Evolutionary conservation across 2,329 filamentous ascomycete species (phyloP), one percentile per base, ranked within the genome.

Genomic region (Fusarium xyrophilum): DNA sequence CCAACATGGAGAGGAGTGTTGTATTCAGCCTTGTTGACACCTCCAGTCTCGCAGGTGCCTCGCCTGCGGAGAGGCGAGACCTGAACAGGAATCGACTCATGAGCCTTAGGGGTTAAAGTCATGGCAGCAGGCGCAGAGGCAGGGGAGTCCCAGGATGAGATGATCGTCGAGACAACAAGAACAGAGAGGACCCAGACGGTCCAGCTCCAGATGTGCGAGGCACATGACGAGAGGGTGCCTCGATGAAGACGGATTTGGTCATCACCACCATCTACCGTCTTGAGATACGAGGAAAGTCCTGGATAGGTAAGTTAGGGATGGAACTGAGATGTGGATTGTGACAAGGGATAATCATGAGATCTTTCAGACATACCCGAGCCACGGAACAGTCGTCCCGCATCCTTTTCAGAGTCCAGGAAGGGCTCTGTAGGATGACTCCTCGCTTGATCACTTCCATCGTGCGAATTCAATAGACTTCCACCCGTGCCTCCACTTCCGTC

Each of bases 1-100:
- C 84, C 83, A 53, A 87, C 85, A 75, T 89, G 87, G 21, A 88
- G 79, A 14, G 85, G 79, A 17, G 82, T 82, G 73, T 89, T 86
- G 78, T 89, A 89, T 3, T 78, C 73, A 51, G 71, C 71, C 33
- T 74, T 71, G 56, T 72, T 60, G 63, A 76, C 75, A 32, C 77
- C 77, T 32, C 74, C 75, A 30, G 65, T 57, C 7, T 65, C 71
- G 50, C 77, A 79, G 9, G 73, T 74, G 38, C 70, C 69, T 53
- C 78, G 72, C 65, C 75, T 77, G 28, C 40, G 65, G 15, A 72
- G 61, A 32, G 56, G 57, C 17, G 69, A 64, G 47, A 57, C 44
- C 12, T 61, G 57, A n/a, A 58, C 56, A 35, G 64, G 60, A 57
- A 54, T 50, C 17, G 56, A 35, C 38, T 67, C 60, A 23, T 63